Percentiles rank a stretch among this genome's conserved stretches.
phyloP scores from a whole-genome alignment of 1,284 basidiomycete genomes.

The Trametes hirsuta region DNA sequence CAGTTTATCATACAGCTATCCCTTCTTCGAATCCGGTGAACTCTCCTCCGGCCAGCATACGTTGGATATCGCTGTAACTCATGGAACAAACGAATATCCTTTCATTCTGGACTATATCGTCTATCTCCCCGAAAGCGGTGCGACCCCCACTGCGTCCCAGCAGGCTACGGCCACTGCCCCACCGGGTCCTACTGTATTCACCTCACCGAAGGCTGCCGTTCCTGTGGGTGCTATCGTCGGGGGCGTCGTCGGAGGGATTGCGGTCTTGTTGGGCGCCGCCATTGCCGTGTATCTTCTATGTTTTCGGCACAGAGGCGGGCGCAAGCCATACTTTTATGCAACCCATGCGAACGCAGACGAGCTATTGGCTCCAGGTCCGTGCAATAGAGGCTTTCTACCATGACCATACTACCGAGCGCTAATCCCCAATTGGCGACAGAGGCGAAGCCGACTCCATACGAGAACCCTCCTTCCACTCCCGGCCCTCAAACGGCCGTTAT shows the following conservation, averaged over 20 bases:
- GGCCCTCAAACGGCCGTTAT: too few relatives aligned
- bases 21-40: neutral
- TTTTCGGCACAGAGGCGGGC: conserved; percentile 9
- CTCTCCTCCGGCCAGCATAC: conserved; percentile 4
- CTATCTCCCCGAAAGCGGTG: conserved; percentile 8
- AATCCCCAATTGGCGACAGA: neutral
- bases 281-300: conserved; percentile 18
- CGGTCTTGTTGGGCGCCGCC: conserved; percentile 4
- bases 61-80: conserved; percentile 11
- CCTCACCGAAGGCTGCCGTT: neutral
- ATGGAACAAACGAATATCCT: conserved; percentile 11
- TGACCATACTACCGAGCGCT: neutral
- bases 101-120: conserved; percentile 17
- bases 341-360: conserved; percentile 6
- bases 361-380: conserved; percentile 16
- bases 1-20: neutral
- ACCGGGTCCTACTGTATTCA: neutral
- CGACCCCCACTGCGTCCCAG: conserved; percentile 12
- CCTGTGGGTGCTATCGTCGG: conserved; percentile 22
- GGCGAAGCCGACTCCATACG: conserved; percentile 14
- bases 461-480: neutral
- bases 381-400: neutral
- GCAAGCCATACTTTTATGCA: conserved; percentile 20
- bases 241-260: conserved; percentile 22
- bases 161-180: conserved; percentile 1